Evolutionary conservation across 2,329 filamentous ascomycete species (phyloP).

Genomic region (Curvularia sp.): DNA sequence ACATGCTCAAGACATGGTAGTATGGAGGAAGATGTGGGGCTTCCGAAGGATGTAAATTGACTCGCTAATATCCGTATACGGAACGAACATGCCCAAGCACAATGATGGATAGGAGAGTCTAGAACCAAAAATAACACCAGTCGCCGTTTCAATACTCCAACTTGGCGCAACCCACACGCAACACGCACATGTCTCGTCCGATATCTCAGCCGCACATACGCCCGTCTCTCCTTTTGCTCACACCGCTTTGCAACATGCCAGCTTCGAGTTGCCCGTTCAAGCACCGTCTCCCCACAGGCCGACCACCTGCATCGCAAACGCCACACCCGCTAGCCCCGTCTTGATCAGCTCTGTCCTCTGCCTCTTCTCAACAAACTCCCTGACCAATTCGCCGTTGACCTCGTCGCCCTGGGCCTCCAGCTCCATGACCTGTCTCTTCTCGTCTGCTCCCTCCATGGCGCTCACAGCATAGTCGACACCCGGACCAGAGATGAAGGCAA

Average conservation of each 20-base stretch:
- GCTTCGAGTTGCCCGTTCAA: not conserved
- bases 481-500: constrained; percentile 60
- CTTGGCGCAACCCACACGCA: not conserved
- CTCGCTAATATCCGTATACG: constrained; percentile 3
- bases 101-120: constrained; percentile 1
- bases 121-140: constrained; percentile 3
- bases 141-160: not conserved
- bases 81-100: not conserved
- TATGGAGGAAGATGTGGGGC: not conserved
- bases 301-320: constrained; percentile 56
- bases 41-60: not conserved
- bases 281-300: constrained; percentile 59
- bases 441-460: constrained; percentile 30
- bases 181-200: not conserved
- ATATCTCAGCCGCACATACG: not conserved
- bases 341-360: constrained; percentile 53
- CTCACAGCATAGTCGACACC: constrained; percentile 49
- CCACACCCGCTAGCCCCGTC: constrained; percentile 52
- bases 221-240: not conserved
- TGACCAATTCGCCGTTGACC: constrained; percentile 60
- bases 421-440: constrained; percentile 34
- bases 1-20: not conserved
- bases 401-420: constrained; percentile 49
- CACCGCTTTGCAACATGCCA: not conserved
- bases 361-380: constrained; percentile 54